Evolutionary conservation across 164 flowering plant genomes (phyloP).

Genomic region (Stephania cephalantha): DNA sequence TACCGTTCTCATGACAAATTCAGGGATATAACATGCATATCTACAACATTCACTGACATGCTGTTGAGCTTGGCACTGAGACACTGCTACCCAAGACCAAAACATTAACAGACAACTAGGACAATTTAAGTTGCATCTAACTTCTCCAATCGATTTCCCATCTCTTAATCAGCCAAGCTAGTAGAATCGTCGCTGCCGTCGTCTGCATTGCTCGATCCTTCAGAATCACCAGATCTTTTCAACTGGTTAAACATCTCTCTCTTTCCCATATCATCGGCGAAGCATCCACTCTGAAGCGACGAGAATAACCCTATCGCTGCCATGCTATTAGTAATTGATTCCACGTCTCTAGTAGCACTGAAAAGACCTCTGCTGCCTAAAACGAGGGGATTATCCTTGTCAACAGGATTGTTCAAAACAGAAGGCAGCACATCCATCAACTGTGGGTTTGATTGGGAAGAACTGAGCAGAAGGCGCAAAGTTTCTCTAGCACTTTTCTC

Average conservation of each 20-base stretch:
- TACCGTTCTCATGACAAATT: neutral
- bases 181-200: neutral
- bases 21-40: neutral
- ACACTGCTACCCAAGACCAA: neutral
- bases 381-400: slow-evolving; percentile 25
- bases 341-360: slow-evolving; percentile 39
- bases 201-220: neutral
- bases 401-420: slow-evolving; percentile 28
- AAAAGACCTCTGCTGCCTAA: slow-evolving; percentile 56
- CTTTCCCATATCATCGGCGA: neutral
- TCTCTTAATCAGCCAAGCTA: neutral
- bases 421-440: slow-evolving; percentile 46
- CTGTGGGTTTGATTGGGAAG: slow-evolving; percentile 43
- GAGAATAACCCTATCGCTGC: slow-evolving; percentile 41
- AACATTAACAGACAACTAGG: neutral
- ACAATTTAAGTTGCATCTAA: neutral
- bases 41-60: slow-evolving; percentile 6
- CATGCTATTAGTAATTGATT: slow-evolving; percentile 34
- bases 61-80: neutral
- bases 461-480: slow-evolving; percentile 60
- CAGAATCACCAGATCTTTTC: neutral
- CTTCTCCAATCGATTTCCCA: neutral
- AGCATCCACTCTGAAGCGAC: slow-evolving; percentile 5
- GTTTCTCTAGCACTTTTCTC: slow-evolving; percentile 93
- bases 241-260: neutral